Evolutionary conservation across 73 alveolate genomes (phyloP).

Genomic region (Paramecium caudatum): DNA sequence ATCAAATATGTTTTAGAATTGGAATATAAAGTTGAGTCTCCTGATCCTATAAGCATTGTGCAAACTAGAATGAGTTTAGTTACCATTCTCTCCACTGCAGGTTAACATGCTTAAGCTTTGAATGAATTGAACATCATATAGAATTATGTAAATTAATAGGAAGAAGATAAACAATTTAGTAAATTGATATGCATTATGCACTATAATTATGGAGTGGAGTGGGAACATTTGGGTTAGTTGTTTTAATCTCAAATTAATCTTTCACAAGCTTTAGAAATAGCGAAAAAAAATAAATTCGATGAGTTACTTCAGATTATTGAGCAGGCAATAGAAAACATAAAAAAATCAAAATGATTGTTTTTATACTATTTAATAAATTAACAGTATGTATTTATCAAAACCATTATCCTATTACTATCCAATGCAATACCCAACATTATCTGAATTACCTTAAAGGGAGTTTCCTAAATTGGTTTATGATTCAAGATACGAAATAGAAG

Average conservation of each 20-base stretch:
- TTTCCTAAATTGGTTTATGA: constrained; percentile 24
- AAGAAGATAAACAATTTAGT: not conserved
- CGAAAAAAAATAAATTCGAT: constrained; percentile 9
- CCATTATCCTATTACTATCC: constrained; percentile 10
- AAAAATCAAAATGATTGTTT: constrained; percentile 23
- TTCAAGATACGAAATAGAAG: not conserved
- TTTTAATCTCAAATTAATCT: constrained; percentile 45
- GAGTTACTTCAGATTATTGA: not conserved
- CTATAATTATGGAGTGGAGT: constrained; percentile 59
- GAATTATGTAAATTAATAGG: not conserved
- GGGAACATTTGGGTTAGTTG: constrained; percentile 46
- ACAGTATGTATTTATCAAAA: constrained; percentile 40
- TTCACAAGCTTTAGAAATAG: constrained; percentile 1
- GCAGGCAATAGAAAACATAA: not conserved
- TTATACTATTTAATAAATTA: not conserved
- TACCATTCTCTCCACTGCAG: not conserved
- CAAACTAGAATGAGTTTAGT: not conserved
- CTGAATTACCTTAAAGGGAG: constrained; percentile 35
- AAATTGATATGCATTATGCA: constrained; percentile 20
- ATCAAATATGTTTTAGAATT: constrained; percentile 45
- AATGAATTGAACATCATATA: constrained; percentile 13
- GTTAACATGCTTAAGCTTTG: not conserved
- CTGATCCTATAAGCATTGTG: not conserved
- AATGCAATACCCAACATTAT: not conserved
- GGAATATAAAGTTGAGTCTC: constrained; percentile 4